phyloP scores from a whole-genome alignment of 2,329 filamentous ascomycete genomes.

The Paramyrothecium sp. region DNA sequence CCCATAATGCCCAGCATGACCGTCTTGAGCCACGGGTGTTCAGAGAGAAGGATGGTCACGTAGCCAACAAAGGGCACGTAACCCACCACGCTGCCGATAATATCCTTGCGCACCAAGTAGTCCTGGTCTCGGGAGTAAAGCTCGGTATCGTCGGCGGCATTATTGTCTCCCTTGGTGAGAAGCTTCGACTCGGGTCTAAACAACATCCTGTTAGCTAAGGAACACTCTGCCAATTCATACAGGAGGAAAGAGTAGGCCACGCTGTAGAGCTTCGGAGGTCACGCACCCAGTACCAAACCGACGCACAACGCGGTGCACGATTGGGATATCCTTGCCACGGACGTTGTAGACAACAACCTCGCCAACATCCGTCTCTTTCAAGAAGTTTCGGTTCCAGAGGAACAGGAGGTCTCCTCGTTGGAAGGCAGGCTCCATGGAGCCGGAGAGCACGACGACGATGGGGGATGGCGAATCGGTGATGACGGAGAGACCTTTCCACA shows the following conservation, averaged over 20 bases:
- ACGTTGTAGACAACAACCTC: constrained; percentile 74
- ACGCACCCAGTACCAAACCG: constrained; percentile 61
- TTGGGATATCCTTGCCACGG: constrained; percentile 91
- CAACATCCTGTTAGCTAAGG: constrained; percentile 7
- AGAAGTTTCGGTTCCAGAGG: constrained; percentile 70
- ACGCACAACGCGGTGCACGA: constrained; percentile 89
- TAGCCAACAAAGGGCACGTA: constrained; percentile 96
- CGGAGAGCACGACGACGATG: constrained; percentile 80
- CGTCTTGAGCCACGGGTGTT: constrained; percentile 96
- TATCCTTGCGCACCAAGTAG: constrained; percentile 82
- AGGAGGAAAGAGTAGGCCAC: not conserved
- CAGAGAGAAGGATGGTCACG: constrained; percentile 91
- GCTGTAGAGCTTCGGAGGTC: not conserved
- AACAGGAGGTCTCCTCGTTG: constrained; percentile 75
- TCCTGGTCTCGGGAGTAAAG: constrained; percentile 80
- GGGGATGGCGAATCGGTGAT: constrained; percentile 72
- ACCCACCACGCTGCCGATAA: constrained; percentile 87
- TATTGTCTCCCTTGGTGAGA: constrained; percentile 97
- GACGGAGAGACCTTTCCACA: constrained; percentile 88
- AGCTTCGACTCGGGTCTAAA: constrained; percentile 62
- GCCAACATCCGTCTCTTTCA: constrained; percentile 54
- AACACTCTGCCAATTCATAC: not conserved
- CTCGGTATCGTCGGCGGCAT: constrained; percentile 88
- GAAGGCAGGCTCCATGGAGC: constrained; percentile 83
- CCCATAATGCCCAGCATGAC: constrained; percentile 95